These are phyloP conservation scores for Pseudofabraea citricarpa DNA, from an alignment of 2,329 filamentous ascomycete genomes.

Conservation along the genomic window DNA sequence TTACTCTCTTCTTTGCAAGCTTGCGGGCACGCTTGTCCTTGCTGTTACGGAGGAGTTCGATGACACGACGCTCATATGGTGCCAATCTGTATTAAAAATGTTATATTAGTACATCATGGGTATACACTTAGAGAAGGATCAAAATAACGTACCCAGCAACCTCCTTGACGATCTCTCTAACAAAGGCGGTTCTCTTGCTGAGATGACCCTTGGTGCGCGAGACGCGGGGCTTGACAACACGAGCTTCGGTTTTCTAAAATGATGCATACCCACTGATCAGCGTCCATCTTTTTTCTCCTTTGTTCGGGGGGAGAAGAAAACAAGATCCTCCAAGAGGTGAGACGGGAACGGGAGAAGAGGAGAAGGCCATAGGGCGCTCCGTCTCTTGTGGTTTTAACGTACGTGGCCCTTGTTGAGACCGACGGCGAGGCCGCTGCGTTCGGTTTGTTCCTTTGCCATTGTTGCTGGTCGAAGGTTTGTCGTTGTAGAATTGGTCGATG, in stretches of 20 bases:
- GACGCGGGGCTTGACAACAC: slow-evolving; percentile 73
- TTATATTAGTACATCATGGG: neutral
- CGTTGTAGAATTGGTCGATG: slow-evolving; percentile 5
- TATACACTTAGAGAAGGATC: neutral
- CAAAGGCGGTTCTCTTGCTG: slow-evolving; percentile 95
- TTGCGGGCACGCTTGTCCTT: slow-evolving; percentile 99
- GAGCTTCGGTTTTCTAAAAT: slow-evolving; percentile 74
- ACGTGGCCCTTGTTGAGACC: slow-evolving; percentile 63
- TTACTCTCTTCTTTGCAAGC: slow-evolving; percentile 99
- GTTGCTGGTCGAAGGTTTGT: slow-evolving; percentile 12
- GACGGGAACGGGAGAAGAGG: slow-evolving; percentile 34
- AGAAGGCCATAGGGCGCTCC: too few relatives aligned
- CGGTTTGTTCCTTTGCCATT: slow-evolving; percentile 57
- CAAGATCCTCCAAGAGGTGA: slow-evolving; percentile 75
- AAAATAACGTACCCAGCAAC: slow-evolving; percentile 74
- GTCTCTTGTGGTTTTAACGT: slow-evolving; percentile 34
- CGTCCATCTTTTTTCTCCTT: slow-evolving; percentile 41
- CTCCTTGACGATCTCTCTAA: slow-evolving; percentile 96
- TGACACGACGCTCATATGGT: slow-evolving; percentile 96
- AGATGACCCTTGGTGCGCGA: slow-evolving; percentile 90
- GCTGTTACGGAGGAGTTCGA: slow-evolving; percentile 97
- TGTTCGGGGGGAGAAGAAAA: slow-evolving; percentile 25
- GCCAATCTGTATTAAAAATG: slow-evolving; percentile 55
- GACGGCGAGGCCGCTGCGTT: slow-evolving; percentile 54
- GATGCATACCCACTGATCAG: slow-evolving; percentile 17